phyloP scores from a whole-genome alignment of 176 grass and related monocot species.

The Urochloa ruziziensis region DNA sequence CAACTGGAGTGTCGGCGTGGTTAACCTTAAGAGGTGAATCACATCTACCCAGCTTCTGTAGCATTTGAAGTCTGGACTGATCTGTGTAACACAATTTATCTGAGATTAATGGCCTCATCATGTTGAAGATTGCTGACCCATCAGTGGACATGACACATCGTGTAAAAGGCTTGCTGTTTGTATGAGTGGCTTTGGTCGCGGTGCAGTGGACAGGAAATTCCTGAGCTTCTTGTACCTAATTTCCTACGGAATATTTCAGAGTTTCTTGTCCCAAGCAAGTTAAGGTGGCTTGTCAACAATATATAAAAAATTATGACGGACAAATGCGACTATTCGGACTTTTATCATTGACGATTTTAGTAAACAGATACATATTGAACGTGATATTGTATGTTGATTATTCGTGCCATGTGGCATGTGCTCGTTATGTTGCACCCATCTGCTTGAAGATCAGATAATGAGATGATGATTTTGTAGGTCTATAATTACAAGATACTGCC shows the following conservation, averaged over 20 bases:
- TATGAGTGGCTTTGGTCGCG: neutral
- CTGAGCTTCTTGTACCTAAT: neutral
- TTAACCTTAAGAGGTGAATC: slow-evolving; percentile 7
- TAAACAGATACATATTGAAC: neutral
- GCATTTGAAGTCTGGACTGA: neutral
- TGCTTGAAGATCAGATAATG: neutral
- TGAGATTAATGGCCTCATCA: neutral
- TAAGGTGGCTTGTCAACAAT: neutral
- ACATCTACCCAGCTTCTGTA: neutral
- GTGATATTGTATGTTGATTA: neutral
- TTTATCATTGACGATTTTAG: neutral
- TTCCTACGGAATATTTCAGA: neutral
- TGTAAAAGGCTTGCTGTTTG: neutral
- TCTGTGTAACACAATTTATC: slow-evolving; percentile 8
- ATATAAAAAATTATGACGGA: neutral
- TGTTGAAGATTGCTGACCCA: neutral
- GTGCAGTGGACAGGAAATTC: neutral
- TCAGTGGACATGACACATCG: neutral
- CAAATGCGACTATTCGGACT: neutral
- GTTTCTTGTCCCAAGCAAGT: neutral
- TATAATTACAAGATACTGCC: too few species aligned
- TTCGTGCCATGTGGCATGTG: too few species aligned
- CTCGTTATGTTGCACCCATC: neutral
- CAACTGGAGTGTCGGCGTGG: slow-evolving; percentile 69
- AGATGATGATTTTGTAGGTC: too few species aligned